Base-by-base conservation (phyloP, 495 filamentous ascomycete genomes). In the Penicillium verhagenii region DNA sequence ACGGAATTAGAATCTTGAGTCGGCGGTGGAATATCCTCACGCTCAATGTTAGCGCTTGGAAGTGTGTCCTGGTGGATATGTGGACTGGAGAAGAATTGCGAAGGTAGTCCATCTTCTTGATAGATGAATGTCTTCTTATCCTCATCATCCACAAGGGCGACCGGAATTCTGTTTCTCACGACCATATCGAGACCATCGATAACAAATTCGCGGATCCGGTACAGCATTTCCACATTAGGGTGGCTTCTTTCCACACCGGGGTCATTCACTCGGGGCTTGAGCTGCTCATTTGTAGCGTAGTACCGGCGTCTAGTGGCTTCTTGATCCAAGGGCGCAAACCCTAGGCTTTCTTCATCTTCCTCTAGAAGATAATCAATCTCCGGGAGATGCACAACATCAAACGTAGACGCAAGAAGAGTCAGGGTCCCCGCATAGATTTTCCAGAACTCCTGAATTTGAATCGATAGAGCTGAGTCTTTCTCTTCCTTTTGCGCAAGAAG, bases 261-360 rank as follows among this genome's bases (percentile, higher is more conserved):
- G 52, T 86, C 83, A 47, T 80, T 74, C 64, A 75, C 78, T 35
- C 77, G 77, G 20, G 81, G 78, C 57, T 87, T 90, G 49, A 71
- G 52, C 16, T 59, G 62, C n/a, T 64, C 68, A 38, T 71, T 68
- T 7, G 64, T 56, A 58, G 65, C 65, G 53, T 79, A 69, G 63
- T 82, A 83, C 57, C 78, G 72, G 26, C 73, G 73, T 47, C 57
- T 71, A n/a, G 78, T 80, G 19, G 74, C 58, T 9, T 79, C 69
- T 52, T 79, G 72, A 20, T 77, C 67, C 19, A 94, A 70, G 5
- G 90, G 90, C 49, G 78, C 74, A 67, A 92, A 91, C n/a, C 86
- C 86, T 50, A 90, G 73, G 16, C 82, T 90, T 29, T 87, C 82
- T 56, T 83, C 84, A 65, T 94, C 89, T 65, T 94, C 90, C 52